A percentile compares a stretch with the other conserved stretches of the same genome.
phyloP scores from a whole-genome alignment of 257 asterid genomes.

The Eucommia ulmoides region DNA sequence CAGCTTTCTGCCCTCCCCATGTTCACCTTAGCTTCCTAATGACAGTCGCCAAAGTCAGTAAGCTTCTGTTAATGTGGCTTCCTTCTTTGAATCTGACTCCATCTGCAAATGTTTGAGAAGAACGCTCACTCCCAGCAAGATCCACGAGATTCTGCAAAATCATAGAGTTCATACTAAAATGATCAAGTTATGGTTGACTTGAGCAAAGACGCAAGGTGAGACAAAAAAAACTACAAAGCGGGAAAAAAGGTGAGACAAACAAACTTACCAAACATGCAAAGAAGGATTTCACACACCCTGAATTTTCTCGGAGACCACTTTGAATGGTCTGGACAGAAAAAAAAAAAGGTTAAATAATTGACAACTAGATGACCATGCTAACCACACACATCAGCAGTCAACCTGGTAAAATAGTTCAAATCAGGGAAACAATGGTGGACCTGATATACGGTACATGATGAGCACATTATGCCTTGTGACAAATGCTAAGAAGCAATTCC shows the following conservation, averaged over 20 bases:
- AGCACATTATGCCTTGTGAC: no score
- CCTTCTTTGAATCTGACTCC: slow-evolving; percentile 95
- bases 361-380: slow-evolving; percentile 7
- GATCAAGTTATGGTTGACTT: slow-evolving; percentile 2
- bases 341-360: neutral
- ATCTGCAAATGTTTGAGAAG: slow-evolving; percentile 68
- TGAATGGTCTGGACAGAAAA: slow-evolving; percentile 47
- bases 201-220: no score
- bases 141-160: slow-evolving; percentile 81
- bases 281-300: slow-evolving; percentile 65
- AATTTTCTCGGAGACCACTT: slow-evolving; percentile 69
- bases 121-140: slow-evolving; percentile 97
- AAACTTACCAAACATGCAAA: slow-evolving; percentile 73
- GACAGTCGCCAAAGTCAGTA: slow-evolving; percentile 81
- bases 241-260: neutral
- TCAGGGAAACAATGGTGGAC: neutral
- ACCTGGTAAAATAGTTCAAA: neutral
- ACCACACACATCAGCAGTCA: slow-evolving; percentile 2
- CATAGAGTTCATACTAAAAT: slow-evolving; percentile 4
- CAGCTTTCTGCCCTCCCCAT: slow-evolving; percentile 1
- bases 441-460: no score
- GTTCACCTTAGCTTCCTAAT: slow-evolving; percentile 83
- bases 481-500: no score
- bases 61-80: slow-evolving; percentile 87
- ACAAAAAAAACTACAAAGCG: neutral